Evolutionary conservation across 768 basidiomycete species (phyloP).

Genomic region (Amanita molliuscula): DNA sequence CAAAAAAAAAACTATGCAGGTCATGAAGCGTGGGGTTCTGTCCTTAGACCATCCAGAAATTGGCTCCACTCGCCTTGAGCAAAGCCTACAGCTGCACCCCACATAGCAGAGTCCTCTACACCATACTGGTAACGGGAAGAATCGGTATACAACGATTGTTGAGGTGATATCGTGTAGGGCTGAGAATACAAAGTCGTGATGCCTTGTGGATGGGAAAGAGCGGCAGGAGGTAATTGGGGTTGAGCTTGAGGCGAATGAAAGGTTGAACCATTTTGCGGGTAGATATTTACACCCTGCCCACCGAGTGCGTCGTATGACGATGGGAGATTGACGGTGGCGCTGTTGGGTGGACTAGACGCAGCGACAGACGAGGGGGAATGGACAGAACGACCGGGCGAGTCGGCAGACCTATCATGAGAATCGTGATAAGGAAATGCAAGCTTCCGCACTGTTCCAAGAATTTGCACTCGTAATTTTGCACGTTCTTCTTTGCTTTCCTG

Average conservation of each 20-base stretch:
- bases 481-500: constrained; percentile 36
- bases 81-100: constrained; percentile 68
- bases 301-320: constrained; percentile 25
- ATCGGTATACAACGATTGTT: constrained; percentile 28
- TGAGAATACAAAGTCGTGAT: constrained; percentile 11
- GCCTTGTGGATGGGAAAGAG: constrained; percentile 11
- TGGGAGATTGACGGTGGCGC: constrained; percentile 23
- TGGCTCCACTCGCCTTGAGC: constrained; percentile 67
- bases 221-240: constrained; percentile 14
- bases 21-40: constrained; percentile 28
- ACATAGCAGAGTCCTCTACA: constrained; percentile 56
- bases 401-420: constrained; percentile 13
- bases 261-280: not conserved
- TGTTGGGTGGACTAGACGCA: constrained; percentile 45
- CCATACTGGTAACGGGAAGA: constrained; percentile 33
- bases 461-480: constrained; percentile 49
- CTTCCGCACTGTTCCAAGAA: constrained; percentile 59
- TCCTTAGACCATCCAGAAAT: constrained; percentile 54
- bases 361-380: constrained; percentile 51
- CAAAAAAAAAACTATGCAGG: constrained; percentile 5
- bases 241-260: constrained; percentile 19
- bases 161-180: constrained; percentile 13
- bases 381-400: constrained; percentile 37
- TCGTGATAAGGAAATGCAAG: constrained; percentile 79
- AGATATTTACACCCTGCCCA: constrained; percentile 1